Conservation (phyloP, 2,329 filamentous ascomycete genomes). For the Xylaria sp. region DNA sequence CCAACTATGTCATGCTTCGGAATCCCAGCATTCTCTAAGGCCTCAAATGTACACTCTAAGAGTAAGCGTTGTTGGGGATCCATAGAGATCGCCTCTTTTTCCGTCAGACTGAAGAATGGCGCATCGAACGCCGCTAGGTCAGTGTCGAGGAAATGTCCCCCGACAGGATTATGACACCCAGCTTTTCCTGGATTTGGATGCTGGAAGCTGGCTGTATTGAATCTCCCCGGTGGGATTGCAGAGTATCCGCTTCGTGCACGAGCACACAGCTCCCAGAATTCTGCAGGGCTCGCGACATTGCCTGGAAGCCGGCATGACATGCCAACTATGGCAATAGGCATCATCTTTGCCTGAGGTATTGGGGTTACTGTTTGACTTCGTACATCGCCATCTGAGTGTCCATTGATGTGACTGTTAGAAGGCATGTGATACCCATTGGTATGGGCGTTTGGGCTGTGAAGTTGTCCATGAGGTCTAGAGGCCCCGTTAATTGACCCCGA, state of each 20-base stretch:
- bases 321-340: conserved; percentile 45
- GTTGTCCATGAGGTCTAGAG: conserved; percentile 11
- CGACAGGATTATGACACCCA: conserved; percentile 45
- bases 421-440: conserved; percentile 32
- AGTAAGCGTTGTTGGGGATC: conserved; percentile 61
- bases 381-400: conserved; percentile 8
- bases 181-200: conserved; percentile 44
- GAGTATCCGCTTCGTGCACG: conserved; percentile 46
- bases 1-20: conserved; percentile 54
- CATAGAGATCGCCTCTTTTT: conserved; percentile 56
- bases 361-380: conserved; percentile 1
- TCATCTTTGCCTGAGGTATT: conserved; percentile 23
- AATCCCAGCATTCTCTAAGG: conserved; percentile 58
- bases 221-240: conserved; percentile 49
- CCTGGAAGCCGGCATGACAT: conserved; percentile 47
- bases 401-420: conserved; percentile 28
- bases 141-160: conserved; percentile 48
- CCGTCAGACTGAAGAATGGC: conserved; percentile 58
- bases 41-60: conserved; percentile 60
- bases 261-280: conserved; percentile 48
- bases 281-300: conserved; percentile 43
- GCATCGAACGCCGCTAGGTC: conserved; percentile 57
- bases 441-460: conserved; percentile 14
- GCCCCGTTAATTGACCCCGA: conserved; percentile 15
- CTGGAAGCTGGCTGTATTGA: conserved; percentile 47